These are phyloP conservation scores for Meripilus lineatus DNA, from an alignment of 1,284 basidiomycete genomes.

Conservation along the genomic window DNA sequence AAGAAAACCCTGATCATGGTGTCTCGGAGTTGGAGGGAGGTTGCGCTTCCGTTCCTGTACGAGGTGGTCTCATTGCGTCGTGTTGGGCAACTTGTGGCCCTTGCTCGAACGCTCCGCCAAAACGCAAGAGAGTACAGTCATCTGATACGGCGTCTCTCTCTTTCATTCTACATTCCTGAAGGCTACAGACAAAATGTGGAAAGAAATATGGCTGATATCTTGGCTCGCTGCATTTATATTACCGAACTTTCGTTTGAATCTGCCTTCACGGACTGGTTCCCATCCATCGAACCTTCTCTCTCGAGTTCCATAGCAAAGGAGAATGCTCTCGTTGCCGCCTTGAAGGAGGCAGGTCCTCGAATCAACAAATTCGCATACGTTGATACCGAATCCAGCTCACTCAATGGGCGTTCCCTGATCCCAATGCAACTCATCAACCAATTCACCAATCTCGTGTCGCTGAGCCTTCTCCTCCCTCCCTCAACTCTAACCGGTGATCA, in stretches of 20 bases:
- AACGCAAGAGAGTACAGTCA: not conserved
- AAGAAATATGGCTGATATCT: not conserved
- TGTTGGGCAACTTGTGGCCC: constrained; percentile 7
- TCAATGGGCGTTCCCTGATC: not conserved
- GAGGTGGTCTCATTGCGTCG: constrained; percentile 7
- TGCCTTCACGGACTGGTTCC: not conserved
- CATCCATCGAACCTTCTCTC: not conserved
- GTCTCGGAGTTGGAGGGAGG: constrained; percentile 4
- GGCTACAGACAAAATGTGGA: constrained; percentile 3
- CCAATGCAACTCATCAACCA: not conserved
- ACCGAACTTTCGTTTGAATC: not conserved
- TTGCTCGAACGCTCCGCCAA: constrained; percentile 1
- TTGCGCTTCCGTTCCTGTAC: constrained; percentile 8
- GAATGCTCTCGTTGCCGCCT: not conserved
- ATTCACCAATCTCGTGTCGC: not conserved
- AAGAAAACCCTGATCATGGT: constrained; percentile 7
- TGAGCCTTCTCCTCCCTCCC: not conserved
- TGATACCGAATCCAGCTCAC: not conserved
- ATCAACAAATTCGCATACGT: not conserved
- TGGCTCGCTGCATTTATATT: too few relatives aligned
- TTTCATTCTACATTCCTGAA: not conserved
- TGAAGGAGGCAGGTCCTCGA: not conserved
- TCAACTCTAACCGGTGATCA: not conserved
- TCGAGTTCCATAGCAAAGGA: not conserved
- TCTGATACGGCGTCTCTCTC: not conserved